phyloP scores from a whole-genome alignment of 805 yeast genomes.

The Ascoidea asiatica region DNA sequence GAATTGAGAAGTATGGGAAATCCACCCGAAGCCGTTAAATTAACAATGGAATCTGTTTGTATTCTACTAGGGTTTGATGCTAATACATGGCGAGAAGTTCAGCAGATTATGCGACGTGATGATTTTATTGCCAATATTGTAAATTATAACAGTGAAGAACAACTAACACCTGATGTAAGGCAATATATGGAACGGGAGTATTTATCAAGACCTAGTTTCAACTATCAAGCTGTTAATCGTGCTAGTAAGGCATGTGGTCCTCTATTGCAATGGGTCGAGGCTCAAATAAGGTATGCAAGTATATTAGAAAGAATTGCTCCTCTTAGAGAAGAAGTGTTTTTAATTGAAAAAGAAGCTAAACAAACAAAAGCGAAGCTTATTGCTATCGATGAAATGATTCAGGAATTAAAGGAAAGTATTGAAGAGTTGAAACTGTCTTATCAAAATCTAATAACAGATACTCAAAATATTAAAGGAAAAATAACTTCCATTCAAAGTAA shows the following conservation, averaged over 20 bases:
- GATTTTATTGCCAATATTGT: constrained; percentile 81
- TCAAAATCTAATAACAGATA: constrained; percentile 62
- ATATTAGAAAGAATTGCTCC: constrained; percentile 68
- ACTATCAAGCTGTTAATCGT: constrained; percentile 60
- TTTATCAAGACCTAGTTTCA: constrained; percentile 49
- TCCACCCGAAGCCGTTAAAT: constrained; percentile 80
- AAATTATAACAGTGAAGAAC: constrained; percentile 48
- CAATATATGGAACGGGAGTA: constrained; percentile 44
- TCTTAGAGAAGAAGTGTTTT: constrained; percentile 45
- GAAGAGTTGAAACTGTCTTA: constrained; percentile 54
- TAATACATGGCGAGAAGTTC: constrained; percentile 69
- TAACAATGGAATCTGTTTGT: constrained; percentile 83
- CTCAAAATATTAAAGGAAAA: constrained; percentile 62
- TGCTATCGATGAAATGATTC: constrained; percentile 74
- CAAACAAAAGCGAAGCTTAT: constrained; percentile 54
- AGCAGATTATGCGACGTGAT: constrained; percentile 64
- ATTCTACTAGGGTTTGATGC: constrained; percentile 61
- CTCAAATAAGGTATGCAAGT: constrained; percentile 68
- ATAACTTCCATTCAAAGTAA: constrained; percentile 48
- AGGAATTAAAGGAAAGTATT: constrained; percentile 57
- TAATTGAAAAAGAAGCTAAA: constrained; percentile 43
- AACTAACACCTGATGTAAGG: constrained; percentile 40
- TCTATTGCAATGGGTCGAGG: constrained; percentile 73
- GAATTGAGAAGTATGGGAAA: constrained; percentile 81
- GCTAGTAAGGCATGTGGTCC: constrained; percentile 98